Evolutionary conservation across 169 alveolate species (phyloP).

Genomic region (Eimeria sp.): DNA sequence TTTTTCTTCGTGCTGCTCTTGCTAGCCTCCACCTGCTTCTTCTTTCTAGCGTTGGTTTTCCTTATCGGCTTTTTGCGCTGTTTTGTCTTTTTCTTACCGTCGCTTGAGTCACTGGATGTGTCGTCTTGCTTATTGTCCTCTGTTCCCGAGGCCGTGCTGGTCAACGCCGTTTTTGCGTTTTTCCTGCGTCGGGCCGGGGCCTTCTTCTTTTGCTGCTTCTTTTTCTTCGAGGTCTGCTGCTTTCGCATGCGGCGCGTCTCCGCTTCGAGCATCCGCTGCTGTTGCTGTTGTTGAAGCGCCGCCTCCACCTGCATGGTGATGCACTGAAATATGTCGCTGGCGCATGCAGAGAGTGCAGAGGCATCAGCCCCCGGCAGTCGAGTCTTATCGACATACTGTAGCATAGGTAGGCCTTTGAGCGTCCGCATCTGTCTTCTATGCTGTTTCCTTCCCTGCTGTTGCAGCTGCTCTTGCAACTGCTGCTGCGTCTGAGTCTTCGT

Average conservation of each 20-base stretch:
- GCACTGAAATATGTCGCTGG: conserved; percentile 70
- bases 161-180: neutral
- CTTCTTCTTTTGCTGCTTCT: neutral
- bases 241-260: conserved; percentile 67
- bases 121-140: conserved; percentile 8
- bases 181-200: conserved; percentile 27
- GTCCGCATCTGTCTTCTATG: conserved; percentile 13
- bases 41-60: neutral
- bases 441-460: neutral
- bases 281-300: conserved; percentile 51
- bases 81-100: conserved; percentile 1
- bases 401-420: conserved; percentile 37
- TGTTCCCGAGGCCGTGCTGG: conserved; percentile 12
- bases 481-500: neutral
- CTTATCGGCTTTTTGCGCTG: conserved; percentile 17
- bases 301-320: conserved; percentile 75
- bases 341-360: conserved; percentile 66
- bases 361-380: conserved; percentile 58
- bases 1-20: neutral
- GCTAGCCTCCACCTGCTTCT: neutral
- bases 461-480: neutral
- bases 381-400: conserved; percentile 57
- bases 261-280: conserved; percentile 51
- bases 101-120: conserved; percentile 2
- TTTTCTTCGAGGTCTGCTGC: conserved; percentile 50